A percentile compares a stretch with the other conserved stretches of the same genome.
phyloP scores from a whole-genome alignment of 345 rosid species.

The Cardiospermum halicacabum region DNA sequence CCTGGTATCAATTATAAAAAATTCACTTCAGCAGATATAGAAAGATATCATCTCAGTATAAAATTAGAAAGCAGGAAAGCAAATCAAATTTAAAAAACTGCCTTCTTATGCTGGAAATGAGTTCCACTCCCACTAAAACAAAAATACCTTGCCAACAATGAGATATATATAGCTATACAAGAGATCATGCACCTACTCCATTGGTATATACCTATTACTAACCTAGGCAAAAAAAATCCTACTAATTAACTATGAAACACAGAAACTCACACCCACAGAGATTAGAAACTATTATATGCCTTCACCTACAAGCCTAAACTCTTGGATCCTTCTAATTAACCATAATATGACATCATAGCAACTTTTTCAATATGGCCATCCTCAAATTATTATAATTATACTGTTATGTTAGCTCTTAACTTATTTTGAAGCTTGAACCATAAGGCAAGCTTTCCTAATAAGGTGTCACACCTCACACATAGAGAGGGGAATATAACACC shows the following conservation, averaged over 20 bases:
- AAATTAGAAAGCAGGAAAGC: not conserved
- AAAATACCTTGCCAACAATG: not conserved
- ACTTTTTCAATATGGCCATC: too few relatives aligned
- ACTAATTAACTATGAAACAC: not conserved
- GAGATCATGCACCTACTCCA: not conserved
- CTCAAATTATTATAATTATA: too few relatives aligned
- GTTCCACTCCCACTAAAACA: not conserved
- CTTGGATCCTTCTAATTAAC: too few relatives aligned
- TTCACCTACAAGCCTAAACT: not conserved
- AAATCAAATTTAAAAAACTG: not conserved
- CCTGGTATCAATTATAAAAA: not conserved
- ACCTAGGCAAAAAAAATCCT: too few relatives aligned
- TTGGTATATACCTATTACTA: not conserved
- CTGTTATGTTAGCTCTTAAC: too few relatives aligned
- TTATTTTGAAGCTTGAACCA: too few relatives aligned
- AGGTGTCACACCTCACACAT: too few relatives aligned
- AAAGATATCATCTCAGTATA: not conserved
- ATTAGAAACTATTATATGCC: too few relatives aligned
- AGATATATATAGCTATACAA: not conserved
- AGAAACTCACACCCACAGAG: too few relatives aligned
- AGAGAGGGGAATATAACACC: too few relatives aligned
- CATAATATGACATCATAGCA: too few relatives aligned
- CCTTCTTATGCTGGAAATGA: not conserved
- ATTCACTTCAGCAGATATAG: not conserved
- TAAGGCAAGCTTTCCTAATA: too few relatives aligned